phyloP scores from a whole-genome alignment of 371 early-diverging fungal species.

The Choanephora cucurbitarum region DNA sequence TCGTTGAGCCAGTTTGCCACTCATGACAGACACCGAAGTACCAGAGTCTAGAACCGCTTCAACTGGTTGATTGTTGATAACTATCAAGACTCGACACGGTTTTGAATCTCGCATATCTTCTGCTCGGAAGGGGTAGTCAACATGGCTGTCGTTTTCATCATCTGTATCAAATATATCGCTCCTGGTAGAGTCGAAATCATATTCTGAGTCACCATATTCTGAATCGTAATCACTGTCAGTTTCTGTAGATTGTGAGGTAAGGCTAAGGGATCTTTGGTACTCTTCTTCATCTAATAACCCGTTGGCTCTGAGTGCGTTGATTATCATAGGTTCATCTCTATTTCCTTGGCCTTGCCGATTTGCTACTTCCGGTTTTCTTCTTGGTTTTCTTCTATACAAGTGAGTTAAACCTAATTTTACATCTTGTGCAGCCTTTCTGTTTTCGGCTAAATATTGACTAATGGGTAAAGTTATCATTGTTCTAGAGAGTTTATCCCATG shows the following conservation, averaged over 20 bases:
- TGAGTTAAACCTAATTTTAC: conserved; percentile 6
- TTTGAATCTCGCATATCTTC: conserved; percentile 2
- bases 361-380: background rate
- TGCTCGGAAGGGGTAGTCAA: conserved; percentile 11
- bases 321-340: background rate
- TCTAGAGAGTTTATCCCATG: conserved; percentile 8
- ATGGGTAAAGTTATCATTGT: background rate
- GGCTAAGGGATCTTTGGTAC: background rate
- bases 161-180: background rate
- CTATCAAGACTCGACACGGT: conserved; percentile 4
- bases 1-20: conserved; percentile 7
- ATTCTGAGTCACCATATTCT: background rate
- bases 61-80: conserved; percentile 4
- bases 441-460: conserved; percentile 3
- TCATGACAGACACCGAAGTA: conserved; percentile 18
- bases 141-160: background rate
- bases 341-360: background rate
- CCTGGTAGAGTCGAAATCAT: background rate
- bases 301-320: background rate
- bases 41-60: conserved; percentile 22
- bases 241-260: background rate
- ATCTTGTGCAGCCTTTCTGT: background rate
- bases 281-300: background rate
- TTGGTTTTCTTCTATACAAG: background rate
- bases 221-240: background rate